Evolutionary conservation across 176 grass and related monocot species (phyloP).

Genomic region (Eremochloa ophiuroides): DNA sequence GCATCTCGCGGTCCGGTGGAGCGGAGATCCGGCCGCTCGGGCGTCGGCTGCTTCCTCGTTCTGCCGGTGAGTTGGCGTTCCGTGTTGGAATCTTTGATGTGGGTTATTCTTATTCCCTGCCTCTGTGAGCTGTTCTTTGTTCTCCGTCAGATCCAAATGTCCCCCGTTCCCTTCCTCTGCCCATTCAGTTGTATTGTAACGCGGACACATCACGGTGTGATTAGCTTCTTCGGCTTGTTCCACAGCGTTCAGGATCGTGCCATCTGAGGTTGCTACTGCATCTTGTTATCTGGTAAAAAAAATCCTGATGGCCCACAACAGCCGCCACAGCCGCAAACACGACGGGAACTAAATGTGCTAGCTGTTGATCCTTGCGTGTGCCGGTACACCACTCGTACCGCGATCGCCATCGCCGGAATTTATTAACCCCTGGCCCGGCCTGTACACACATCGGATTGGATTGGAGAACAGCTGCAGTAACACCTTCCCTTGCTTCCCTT

Average conservation of each 20-base stretch:
- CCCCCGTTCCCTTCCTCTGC: no score
- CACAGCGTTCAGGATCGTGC: neutral
- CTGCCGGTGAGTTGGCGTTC: neutral
- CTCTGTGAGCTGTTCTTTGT: neutral
- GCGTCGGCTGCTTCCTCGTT: neutral
- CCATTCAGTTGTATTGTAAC: neutral
- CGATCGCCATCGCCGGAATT: conserved; percentile 27
- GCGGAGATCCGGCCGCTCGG: conserved; percentile 20
- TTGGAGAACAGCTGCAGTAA: conserved; percentile 16
- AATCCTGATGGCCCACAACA: neutral
- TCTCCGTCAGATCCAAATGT: neutral
- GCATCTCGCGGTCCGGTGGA: neutral
- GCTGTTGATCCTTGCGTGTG: conserved; percentile 17
- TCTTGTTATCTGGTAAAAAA: neutral
- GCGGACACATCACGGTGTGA: neutral
- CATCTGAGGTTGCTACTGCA: no score
- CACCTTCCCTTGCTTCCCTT: conserved; percentile 29
- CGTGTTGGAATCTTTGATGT: neutral
- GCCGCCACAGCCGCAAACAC: conserved; percentile 21
- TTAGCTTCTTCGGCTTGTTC: neutral
- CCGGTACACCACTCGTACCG: conserved; percentile 11
- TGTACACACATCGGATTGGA: conserved; percentile 26
- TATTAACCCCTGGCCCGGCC: conserved; percentile 6
- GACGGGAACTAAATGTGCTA: conserved; percentile 8
- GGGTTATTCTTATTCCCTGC: neutral